Evolutionary conservation across 2,329 filamentous ascomycete genomes (phyloP), one percentile per base, ranked within the genome.

Genomic region (Trichoderma cornu-damae): DNA sequence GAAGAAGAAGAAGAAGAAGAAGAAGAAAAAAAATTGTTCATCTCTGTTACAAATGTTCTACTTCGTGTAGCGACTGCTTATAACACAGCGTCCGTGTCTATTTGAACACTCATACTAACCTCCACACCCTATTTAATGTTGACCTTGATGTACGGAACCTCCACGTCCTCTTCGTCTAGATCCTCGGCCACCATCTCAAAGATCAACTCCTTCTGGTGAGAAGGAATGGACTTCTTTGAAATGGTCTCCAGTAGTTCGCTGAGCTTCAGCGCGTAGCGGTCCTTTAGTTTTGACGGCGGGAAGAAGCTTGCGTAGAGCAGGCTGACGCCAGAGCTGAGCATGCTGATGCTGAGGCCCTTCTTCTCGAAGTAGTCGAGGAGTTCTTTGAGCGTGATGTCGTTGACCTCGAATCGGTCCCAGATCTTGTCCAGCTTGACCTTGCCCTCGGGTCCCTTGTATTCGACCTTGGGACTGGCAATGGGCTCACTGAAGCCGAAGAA

Each of bases 401-500:
- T 81, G 34, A 96, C 80, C 77, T 97, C 92, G 67, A 97, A 97
- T 37, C 94, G 88, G 73, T 97, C 94, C 94, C 94, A 99, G 55
- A 99, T 87, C 79, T 95, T 95, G 78, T 99, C 94, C 66, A 99
- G 85, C 22, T 81, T 84, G 16, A 96, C 89, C 65, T 88, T 87
- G 68, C 88, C 89, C 40, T 89, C 75, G 52, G 86, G 87, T 20
- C 90, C 88, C 69, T 85, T 78, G 76, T 97, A 99, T 67, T 84
- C 89, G 62, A 93, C 89, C 81, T 96, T 97, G 28, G 92, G 90
- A 65, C 90, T 96, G 4, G 86, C 86, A 66, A 99, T 95, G 2
- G 94, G 94, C 75, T 99, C 94, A 68, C 90, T 96, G 82, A 99
- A 99, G 37, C 93, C 93, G 66, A 99, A 96, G 82, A 99, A 97